A percentile compares a stretch with the other conserved stretches of the same genome.
phyloP scores from a whole-genome alignment of 140 eudicot genomes.

The Cichorium intybus region DNA sequence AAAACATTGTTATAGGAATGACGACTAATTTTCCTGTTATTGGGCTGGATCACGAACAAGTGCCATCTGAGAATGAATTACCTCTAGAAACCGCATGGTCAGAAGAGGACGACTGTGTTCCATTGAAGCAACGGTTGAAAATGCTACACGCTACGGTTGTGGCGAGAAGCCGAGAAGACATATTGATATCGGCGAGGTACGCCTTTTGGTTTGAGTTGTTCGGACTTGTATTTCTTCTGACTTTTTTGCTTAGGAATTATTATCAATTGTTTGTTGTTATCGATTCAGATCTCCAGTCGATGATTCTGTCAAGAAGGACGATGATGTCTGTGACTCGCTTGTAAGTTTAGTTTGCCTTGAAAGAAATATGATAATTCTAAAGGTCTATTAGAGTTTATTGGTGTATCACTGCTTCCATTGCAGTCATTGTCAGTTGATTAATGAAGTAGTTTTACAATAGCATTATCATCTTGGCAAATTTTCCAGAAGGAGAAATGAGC shows the following conservation, averaged over 20 bases:
- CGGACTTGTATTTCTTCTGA: not conserved
- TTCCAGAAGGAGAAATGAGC: not conserved
- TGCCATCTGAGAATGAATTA: slow-evolving; percentile 12
- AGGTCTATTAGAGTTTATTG: not conserved
- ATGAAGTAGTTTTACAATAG: not conserved
- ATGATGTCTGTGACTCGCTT: slow-evolving; percentile 20
- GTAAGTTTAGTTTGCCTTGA: slow-evolving; percentile 24
- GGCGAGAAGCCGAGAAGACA: not conserved
- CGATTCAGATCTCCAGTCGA: slow-evolving; percentile 20
- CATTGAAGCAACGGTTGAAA: slow-evolving; percentile 67
- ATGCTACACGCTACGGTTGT: slow-evolving; percentile 33
- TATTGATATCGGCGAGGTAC: not conserved
- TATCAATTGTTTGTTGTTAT: slow-evolving; percentile 1
- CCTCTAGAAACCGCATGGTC: slow-evolving; percentile 38
- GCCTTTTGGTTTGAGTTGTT: not conserved
- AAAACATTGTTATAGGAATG: not conserved
- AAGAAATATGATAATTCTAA: not conserved
- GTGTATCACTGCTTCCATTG: not conserved
- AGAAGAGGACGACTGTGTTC: slow-evolving; percentile 56
- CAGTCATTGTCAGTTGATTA: not conserved
- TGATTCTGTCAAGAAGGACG: slow-evolving; percentile 29
- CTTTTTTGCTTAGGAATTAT: not conserved
- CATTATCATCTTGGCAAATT: not conserved
- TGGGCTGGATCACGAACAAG: slow-evolving; percentile 4
- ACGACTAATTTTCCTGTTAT: not conserved